Base-by-base conservation (phyloP, 2,329 filamentous ascomycete genomes). In the Talaromyces sp. region DNA sequence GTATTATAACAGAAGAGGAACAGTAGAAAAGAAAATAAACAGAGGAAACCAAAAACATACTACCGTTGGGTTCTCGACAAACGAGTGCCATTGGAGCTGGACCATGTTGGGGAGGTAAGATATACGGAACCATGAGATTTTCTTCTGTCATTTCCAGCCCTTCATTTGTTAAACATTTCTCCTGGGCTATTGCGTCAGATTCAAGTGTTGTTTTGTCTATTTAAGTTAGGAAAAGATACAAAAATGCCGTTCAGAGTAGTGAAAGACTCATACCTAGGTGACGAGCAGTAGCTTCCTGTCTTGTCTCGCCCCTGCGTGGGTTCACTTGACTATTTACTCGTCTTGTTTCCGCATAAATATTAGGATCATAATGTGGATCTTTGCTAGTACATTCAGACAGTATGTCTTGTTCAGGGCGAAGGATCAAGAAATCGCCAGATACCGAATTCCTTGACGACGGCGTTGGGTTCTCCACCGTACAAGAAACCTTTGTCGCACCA, bases 1-100 rank as follows among this genome's bases (percentile, higher is more conserved):
- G n/a, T n/a, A n/a, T n/a, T n/a, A n/a, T n/a, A n/a, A n/a, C n/a
- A n/a, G n/a, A n/a, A n/a, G n/a, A n/a, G n/a, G n/a, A n/a, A n/a
- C n/a, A n/a, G n/a, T n/a, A n/a, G 3, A 27, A 27, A 27, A 27
- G 26, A 27, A 6, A 27, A 3, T 27, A 27, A 27, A n/a, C n/a
- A n/a, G n/a, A n/a, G 17, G 14, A n/a, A n/a, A 38, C 5, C 1
- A 38, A 14, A 14, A 19, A 64, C 72, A 67, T 65, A 72, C 74
- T 64, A 1, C 88, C 88, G 69, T 86, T 89, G 0, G 89, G 88
- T 21, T 84, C 80, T 2, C 89, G 83, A 64, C 86, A 88, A 0
- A 91, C 88, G 55, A 92, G 77, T 0, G 88, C 89, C 64, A 92
- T 90, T 0, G 89, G 87, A 17, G 90, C 84, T 0, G 84, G 80